Evolutionary conservation across 768 basidiomycete genomes (phyloP), one percentile per base, ranked within the genome.

Genomic region (Tylopilus sp.): DNA sequence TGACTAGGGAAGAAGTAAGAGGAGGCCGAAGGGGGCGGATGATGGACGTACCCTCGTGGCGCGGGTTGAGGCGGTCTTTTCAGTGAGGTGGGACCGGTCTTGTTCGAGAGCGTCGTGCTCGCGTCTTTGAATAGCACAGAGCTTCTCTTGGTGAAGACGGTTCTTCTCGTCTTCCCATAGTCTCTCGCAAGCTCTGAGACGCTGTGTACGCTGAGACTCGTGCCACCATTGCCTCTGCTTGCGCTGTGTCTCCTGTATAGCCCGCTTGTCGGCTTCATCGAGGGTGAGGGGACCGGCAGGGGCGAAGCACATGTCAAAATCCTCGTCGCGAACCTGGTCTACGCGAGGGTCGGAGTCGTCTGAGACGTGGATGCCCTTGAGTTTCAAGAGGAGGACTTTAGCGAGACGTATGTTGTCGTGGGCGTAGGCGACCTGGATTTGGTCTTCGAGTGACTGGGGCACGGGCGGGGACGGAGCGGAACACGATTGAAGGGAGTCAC

Each of bases 321-420:
- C 75, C 52, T 76, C 76, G 64, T 77, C 75, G 56, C 73, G 75
- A 41, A 87, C 82, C 17, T 75, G 71, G 40, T 78, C 81, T 46
- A 86, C 83, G 41, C 82, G 78, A 1, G 85, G 83, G 65, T 85
- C 84, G 53, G 77, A 67, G 65, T 81, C 78, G 12, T 75, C 73
- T 10, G 75, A 71, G 62, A 85, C 79, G 52, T 84, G 76, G 48
- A 85, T 76, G 55, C 83, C 84, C 8, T 64, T 79, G 57, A 85
- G 77, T 20, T 77, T 75, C 44, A 87, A 69, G n/a, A 84, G 73
- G 11, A 86, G 75, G 25, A 81, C 71, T 69, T 81, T 82, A 40
- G 85, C 84, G 53, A 80, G 76, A 52, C 79, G 82, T 50, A 86
- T 79, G 70, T 87, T 73, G 64, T 86, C 84, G 55, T 75, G 71